phyloP scores from a whole-genome alignment of 345 rosid species.

The Geranium rotundifolium region DNA sequence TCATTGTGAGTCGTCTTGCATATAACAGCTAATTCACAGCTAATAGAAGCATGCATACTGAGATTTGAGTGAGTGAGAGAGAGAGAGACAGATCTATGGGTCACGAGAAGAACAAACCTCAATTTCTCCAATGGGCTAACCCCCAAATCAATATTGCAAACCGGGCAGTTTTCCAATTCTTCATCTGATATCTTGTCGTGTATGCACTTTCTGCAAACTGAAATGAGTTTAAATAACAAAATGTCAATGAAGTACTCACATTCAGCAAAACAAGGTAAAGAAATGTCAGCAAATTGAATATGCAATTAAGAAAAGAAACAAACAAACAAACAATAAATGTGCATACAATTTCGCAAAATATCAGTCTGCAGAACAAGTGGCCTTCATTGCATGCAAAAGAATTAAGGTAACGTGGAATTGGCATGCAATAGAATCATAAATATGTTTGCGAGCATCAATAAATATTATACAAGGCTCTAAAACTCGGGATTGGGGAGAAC shows the following conservation, averaged over 20 bases:
- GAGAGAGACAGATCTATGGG: constrained; percentile 3
- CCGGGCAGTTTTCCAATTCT: constrained; percentile 55
- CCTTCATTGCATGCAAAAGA: too few species aligned
- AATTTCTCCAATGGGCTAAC: constrained; percentile 55
- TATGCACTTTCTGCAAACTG: constrained; percentile 78
- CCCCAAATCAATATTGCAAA: constrained; percentile 63
- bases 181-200: constrained; percentile 60
- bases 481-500: too few species aligned
- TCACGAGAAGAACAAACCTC: constrained; percentile 24
- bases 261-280: background rate
- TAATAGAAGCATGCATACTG: background rate
- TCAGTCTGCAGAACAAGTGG: too few species aligned
- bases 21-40: background rate
- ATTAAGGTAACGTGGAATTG: too few species aligned
- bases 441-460: too few species aligned
- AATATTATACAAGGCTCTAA: too few species aligned
- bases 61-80: background rate
- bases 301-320: background rate
- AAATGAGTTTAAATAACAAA: background rate
- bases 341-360: too few species aligned
- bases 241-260: constrained; percentile 24
- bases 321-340: too few species aligned
- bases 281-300: background rate
- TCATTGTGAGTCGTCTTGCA: too few species aligned
- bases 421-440: too few species aligned